phyloP scores from a whole-genome alignment of 108 stramenopile genomes.

The Pseudonitzschia pungens region DNA sequence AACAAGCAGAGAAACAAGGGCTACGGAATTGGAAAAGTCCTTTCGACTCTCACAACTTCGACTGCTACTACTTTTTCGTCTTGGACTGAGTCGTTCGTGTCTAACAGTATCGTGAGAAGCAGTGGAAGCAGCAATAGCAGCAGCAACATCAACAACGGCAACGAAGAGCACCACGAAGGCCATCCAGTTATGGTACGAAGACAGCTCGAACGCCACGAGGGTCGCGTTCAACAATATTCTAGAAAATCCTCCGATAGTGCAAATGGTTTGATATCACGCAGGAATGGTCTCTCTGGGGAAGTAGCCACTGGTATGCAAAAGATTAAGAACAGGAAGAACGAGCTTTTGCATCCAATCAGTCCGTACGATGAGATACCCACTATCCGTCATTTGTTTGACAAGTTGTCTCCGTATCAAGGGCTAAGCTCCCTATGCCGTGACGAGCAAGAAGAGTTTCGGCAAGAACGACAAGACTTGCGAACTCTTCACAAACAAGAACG shows the following conservation, averaged over 20 bases:
- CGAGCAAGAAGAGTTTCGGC: not conserved
- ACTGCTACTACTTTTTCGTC: not conserved
- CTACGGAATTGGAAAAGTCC: not conserved
- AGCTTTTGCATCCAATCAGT: constrained; percentile 6
- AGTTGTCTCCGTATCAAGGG: constrained; percentile 4
- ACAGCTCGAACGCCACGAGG: not conserved
- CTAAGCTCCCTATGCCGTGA: not conserved
- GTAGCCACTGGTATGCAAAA: not conserved
- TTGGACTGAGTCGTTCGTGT: not conserved
- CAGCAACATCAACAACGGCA: too few species aligned
- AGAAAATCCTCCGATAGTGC: not conserved
- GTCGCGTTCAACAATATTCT: not conserved
- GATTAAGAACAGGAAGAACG: constrained; percentile 1
- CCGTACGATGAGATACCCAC: constrained; percentile 11
- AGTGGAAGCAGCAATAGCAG: too few species aligned
- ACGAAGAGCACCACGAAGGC: not conserved
- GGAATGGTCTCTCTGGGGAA: not conserved
- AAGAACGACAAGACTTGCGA: not conserved
- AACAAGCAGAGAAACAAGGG: not conserved
- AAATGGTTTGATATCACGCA: not conserved
- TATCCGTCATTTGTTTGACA: not conserved
- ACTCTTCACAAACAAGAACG: not conserved
- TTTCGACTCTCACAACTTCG: not conserved
- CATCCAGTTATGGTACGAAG: not conserved
- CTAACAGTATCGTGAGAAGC: not conserved